Conservation (phyloP, 208 protist species). For the Wallacemonas sp. region DNA sequence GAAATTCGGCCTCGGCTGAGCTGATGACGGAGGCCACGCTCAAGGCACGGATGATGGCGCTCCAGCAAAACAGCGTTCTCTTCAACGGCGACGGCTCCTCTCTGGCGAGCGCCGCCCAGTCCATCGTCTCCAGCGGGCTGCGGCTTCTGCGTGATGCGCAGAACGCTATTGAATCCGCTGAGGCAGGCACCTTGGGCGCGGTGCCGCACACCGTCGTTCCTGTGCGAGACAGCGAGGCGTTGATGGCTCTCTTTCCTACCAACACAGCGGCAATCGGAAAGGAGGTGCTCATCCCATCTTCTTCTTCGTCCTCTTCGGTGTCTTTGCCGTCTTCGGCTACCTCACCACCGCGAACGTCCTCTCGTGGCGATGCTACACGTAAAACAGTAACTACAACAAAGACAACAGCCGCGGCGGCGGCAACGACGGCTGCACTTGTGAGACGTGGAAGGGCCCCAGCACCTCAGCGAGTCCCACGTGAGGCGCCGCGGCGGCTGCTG, state of each 20-base stretch:
- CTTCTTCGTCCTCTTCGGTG: too few relatives aligned
- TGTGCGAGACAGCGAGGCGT: neutral
- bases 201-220: neutral
- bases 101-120: conserved; percentile 29
- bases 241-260: neutral
- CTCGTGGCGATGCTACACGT: too few relatives aligned
- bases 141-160: conserved; percentile 51
- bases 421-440: too few relatives aligned
- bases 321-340: too few relatives aligned
- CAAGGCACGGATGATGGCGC: conserved; percentile 41
- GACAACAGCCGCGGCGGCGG: too few relatives aligned
- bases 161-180: conserved; percentile 1
- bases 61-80: conserved; percentile 51
- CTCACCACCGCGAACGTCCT: too few relatives aligned
- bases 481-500: too few relatives aligned
- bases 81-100: conserved; percentile 58
- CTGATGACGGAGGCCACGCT: conserved; percentile 41
- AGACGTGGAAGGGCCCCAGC: too few relatives aligned
- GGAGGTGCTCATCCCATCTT: neutral
- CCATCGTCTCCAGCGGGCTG: conserved; percentile 38
- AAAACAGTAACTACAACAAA: too few relatives aligned
- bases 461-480: too few relatives aligned
- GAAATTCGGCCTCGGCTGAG: neutral
- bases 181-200: neutral
- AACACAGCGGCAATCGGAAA: neutral